phyloP scores from a whole-genome alignment of 805 yeast genomes.

The Candida peoriensis region DNA sequence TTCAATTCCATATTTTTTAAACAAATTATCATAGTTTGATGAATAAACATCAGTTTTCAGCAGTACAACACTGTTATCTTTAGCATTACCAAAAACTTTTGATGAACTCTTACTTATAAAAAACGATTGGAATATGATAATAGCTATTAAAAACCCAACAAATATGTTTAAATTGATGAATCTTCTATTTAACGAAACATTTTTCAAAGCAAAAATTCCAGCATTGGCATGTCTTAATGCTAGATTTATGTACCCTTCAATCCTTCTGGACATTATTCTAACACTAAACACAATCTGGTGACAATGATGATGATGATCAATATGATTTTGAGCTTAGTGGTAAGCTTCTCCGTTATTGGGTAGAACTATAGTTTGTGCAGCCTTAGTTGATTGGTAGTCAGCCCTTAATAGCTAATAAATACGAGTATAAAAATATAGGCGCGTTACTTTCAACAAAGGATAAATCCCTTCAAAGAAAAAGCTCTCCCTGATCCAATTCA shows the following conservation, averaged over 20 bases:
- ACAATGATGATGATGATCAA: no score
- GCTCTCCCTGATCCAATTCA: no score
- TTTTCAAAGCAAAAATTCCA: background rate
- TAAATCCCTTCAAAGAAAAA: no score
- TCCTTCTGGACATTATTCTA: background rate
- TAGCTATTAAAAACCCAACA: slow-evolving; percentile 8
- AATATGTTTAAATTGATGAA: slow-evolving; percentile 17
- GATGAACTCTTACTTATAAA: slow-evolving; percentile 1
- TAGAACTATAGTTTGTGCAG: no score
- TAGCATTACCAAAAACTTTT: background rate
- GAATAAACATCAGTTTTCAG: slow-evolving; percentile 15
- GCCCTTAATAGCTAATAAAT: background rate
- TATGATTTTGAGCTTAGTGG: no score
- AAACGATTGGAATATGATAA: slow-evolving; percentile 13
- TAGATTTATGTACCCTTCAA: background rate
- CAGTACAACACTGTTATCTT: slow-evolving; percentile 7
- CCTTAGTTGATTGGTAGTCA: no score
- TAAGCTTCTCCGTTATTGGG: no score
- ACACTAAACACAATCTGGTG: no score
- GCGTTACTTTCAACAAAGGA: no score
- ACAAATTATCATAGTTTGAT: slow-evolving; percentile 13
- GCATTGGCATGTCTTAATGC: slow-evolving; percentile 9
- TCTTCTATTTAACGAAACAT: slow-evolving; percentile 14
- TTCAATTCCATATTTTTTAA: slow-evolving; percentile 2
- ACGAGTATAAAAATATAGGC: no score